These are phyloP conservation scores for Penicillium desertorum DNA, from an alignment of 495 filamentous ascomycete species.

Conservation along the genomic window DNA sequence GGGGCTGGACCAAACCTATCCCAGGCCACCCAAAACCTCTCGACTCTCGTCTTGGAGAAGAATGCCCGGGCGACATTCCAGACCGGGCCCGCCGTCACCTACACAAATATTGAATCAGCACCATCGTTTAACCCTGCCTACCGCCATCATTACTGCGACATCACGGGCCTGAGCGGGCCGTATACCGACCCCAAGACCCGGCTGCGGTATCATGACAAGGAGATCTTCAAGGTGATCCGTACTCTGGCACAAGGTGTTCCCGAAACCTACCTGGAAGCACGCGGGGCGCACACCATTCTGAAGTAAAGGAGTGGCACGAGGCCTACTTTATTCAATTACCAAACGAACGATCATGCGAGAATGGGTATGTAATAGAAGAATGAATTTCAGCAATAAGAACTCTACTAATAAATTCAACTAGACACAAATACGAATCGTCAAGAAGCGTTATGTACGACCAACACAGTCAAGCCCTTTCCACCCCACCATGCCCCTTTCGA, in stretches of 20 bases:
- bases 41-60: slow-evolving; percentile 81
- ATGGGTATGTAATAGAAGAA: not conserved
- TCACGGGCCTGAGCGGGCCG: slow-evolving; percentile 82
- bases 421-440: slow-evolving; percentile 11
- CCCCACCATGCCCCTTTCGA: slow-evolving; percentile 73
- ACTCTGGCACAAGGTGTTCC: slow-evolving; percentile 72
- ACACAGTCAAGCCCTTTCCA: slow-evolving; percentile 92
- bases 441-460: slow-evolving; percentile 53
- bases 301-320: slow-evolving; percentile 55
- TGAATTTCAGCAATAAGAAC: not conserved
- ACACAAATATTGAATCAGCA: slow-evolving; percentile 91
- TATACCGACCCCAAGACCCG: slow-evolving; percentile 95
- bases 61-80: slow-evolving; percentile 45
- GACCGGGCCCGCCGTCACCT: slow-evolving; percentile 73
- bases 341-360: slow-evolving; percentile 1
- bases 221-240: slow-evolving; percentile 81
- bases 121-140: slow-evolving; percentile 74
- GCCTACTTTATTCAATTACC: not conserved
- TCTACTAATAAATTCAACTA: slow-evolving; percentile 8
- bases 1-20: slow-evolving; percentile 66
- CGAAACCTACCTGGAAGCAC: slow-evolving; percentile 83
- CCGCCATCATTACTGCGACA: slow-evolving; percentile 84
- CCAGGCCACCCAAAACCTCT: slow-evolving; percentile 79
- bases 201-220: slow-evolving; percentile 82
- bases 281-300: slow-evolving; percentile 87